A percentile compares a stretch with the other conserved stretches of the same genome.
Conservation (phyloP, 495 filamentous ascomycete species). For the Lasiosphaeria miniovina region DNA sequence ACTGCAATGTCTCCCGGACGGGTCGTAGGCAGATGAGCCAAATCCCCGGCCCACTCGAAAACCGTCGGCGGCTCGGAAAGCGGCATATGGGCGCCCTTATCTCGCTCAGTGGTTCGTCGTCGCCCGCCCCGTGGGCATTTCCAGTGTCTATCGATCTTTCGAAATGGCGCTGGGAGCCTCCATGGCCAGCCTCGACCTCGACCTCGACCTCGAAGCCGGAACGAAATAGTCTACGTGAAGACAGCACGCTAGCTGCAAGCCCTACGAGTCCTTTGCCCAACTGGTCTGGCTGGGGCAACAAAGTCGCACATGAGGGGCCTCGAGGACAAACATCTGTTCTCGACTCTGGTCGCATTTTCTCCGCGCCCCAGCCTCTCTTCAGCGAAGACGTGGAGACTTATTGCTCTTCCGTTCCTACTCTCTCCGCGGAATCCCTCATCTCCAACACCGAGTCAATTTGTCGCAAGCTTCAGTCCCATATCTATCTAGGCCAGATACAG, state of each 20-base stretch:
- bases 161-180: conserved; percentile 51
- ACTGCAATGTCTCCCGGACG: conserved; percentile 28
- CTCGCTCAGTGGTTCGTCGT: conserved; percentile 31
- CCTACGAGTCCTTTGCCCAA: neutral
- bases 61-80: conserved; percentile 49
- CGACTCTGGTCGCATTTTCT: neutral
- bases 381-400: conserved; percentile 12
- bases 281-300: neutral
- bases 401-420: conserved; percentile 2
- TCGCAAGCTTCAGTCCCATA: conserved; percentile 6
- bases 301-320: neutral
- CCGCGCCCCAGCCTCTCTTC: neutral
- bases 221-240: neutral
- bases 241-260: conserved; percentile 1
- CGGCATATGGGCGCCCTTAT: conserved; percentile 47
- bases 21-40: conserved; percentile 28
- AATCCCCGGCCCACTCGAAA: conserved; percentile 50
- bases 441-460: conserved; percentile 12
- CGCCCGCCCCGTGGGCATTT: conserved; percentile 40
- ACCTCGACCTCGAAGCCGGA: neutral
- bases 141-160: conserved; percentile 37
- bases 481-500: too few species aligned
- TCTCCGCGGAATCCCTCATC: conserved; percentile 3
- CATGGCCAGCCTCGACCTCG: conserved; percentile 20
- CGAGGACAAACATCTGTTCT: neutral